These are phyloP conservation scores for Colletotrichum sp. DNA, from an alignment of 2,329 filamentous ascomycete species.

Conservation along the genomic window DNA sequence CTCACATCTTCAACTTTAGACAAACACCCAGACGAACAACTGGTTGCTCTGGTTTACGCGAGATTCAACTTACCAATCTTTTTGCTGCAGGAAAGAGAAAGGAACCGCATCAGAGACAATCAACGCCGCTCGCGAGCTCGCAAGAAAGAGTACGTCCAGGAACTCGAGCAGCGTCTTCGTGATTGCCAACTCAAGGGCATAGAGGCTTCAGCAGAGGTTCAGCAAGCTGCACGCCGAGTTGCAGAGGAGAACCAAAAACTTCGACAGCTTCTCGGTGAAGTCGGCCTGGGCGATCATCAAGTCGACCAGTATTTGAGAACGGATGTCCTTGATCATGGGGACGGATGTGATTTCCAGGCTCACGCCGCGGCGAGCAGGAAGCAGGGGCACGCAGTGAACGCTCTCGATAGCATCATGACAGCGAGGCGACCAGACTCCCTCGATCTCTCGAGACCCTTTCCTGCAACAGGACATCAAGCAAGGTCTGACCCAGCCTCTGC, in stretches of 20 bases:
- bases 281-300: conserved; percentile 61
- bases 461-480: background rate
- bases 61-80: conserved; percentile 9
- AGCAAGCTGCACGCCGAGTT: conserved; percentile 70
- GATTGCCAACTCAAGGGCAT: conserved; percentile 68
- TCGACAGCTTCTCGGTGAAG: conserved; percentile 59
- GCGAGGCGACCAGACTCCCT: conserved; percentile 33
- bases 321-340: background rate
- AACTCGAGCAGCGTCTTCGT: conserved; percentile 69
- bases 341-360: background rate
- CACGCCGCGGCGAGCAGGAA: background rate
- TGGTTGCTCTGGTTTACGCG: background rate
- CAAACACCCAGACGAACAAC: background rate
- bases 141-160: conserved; percentile 73
- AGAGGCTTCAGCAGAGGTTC: conserved; percentile 73
- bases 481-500: background rate
- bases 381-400: background rate
- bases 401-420: conserved; percentile 40
- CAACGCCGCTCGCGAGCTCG: conserved; percentile 77
- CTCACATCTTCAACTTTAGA: background rate
- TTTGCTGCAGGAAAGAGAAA: conserved; percentile 13
- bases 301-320: conserved; percentile 48
- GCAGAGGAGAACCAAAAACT: conserved; percentile 72
- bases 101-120: conserved; percentile 71
- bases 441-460: background rate